Conservation (phyloP, 495 filamentous ascomycete genomes). For the Neurospora terricola region DNA sequence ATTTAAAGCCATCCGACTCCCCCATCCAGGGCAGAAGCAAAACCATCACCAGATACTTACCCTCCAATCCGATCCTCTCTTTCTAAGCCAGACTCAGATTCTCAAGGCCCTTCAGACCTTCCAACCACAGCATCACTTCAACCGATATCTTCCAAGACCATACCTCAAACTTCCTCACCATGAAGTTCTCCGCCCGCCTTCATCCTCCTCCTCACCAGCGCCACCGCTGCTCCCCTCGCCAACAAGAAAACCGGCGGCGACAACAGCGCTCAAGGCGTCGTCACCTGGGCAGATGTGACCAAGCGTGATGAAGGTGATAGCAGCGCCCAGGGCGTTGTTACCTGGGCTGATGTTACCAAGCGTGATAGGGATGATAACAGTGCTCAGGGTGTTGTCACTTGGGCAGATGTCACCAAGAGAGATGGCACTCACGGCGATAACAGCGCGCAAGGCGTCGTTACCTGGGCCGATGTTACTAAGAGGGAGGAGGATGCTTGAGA, state of each 20-base stretch:
- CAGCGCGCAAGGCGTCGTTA: neutral
- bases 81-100: neutral
- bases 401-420: too few species aligned
- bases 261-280: neutral
- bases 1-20: neutral
- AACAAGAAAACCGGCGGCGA: neutral
- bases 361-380: neutral
- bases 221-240: neutral
- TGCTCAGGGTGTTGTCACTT: too few species aligned
- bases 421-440: too few species aligned
- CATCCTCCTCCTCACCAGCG: neutral
- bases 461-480: neutral
- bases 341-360: neutral
- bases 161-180: neutral
- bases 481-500: neutral
- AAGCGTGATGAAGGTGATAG: neutral
- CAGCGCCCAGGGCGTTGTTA: neutral
- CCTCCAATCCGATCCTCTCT: neutral
- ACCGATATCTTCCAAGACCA: neutral
- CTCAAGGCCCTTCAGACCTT: neutral
- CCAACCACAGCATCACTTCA: neutral
- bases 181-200: neutral
- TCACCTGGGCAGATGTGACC: neutral
- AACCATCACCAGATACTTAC: neutral
- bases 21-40: neutral